A percentile compares a stretch with the other conserved stretches of the same genome.
Evolutionary conservation across 345 rosid genomes (phyloP).

Genomic region (Capsella bursapastoris): DNA sequence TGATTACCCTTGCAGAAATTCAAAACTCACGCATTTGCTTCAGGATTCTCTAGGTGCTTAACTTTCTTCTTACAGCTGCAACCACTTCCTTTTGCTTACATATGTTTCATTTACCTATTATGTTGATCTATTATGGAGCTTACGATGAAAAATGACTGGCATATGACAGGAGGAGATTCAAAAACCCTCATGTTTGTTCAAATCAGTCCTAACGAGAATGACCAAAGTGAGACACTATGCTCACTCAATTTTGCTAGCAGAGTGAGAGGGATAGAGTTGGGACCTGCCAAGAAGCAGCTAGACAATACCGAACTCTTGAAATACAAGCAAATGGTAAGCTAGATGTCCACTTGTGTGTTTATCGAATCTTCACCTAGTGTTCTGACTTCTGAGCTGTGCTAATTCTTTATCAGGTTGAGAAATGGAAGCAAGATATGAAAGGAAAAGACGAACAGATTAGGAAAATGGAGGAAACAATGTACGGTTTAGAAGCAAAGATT

Average conservation of each 20-base stretch:
- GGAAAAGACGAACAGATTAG: conserved; percentile 81
- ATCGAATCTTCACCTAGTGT: conserved; percentile 8
- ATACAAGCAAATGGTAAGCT: conserved; percentile 83
- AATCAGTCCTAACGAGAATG: conserved; percentile 90
- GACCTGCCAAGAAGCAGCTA: conserved; percentile 84
- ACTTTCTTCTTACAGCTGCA: conserved; percentile 4
- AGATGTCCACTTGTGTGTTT: conserved; percentile 17
- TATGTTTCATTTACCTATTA: background rate
- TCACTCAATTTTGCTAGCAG: conserved; percentile 96
- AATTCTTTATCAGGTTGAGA: conserved; percentile 61
- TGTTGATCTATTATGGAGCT: conserved; percentile 11
- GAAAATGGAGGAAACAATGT: conserved; percentile 83
- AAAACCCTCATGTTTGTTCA: conserved; percentile 97
- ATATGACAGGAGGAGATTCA: conserved; percentile 86
- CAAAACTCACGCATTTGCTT: conserved; percentile 97
- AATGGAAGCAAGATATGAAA: conserved; percentile 82
- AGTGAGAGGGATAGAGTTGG: conserved; percentile 94
- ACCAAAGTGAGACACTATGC: conserved; percentile 81
- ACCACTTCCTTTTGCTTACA: background rate
- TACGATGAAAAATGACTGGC: conserved; percentile 20
- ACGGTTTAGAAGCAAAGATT: conserved; percentile 68
- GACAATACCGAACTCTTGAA: conserved; percentile 76
- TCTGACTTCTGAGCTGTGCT: background rate
- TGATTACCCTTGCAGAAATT: conserved; percentile 66
- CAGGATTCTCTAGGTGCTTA: conserved; percentile 88